Evolutionary conservation across 768 basidiomycete genomes (phyloP), one percentile per base, ranked within the genome.

Genomic region (Boletus fagicola): DNA sequence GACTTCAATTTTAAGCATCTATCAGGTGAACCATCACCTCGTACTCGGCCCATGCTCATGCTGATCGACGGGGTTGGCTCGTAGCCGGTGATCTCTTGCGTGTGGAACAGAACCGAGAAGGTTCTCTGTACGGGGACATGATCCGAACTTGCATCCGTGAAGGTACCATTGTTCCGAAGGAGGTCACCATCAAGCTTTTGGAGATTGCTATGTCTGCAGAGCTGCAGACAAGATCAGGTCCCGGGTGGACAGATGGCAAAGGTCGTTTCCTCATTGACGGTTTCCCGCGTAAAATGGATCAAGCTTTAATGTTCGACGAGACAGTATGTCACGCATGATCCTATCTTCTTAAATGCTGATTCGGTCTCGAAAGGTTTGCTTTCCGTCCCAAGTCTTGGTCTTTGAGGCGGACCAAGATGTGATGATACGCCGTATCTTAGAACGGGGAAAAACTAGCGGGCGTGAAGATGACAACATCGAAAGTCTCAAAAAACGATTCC

Each of bases 271-370:
- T 98, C 65, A 87, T 99, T 60, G 96, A 99, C 61, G 97, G 96
- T 1, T 98, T 98, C 75, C 97, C 96, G 53, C 83, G 96, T 59
- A 94, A 98, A 79, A 94, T 98, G 94, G 97, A 99, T 71, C 97
- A 99, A 75, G 96, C 95, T 0, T 58, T 87, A 66, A 86, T 86
- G 70, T 99, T 98, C 68, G 96, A 98, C 66, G 78, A 90, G 63
- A 80, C 85, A 47, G 96, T 94, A 62, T 53, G 82, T 73, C 4
- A 10, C 1, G 22, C n/a, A 22, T 51, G n/a, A 26, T 6, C 26
- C 9, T 24, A 18, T 30, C 18, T 12, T 33, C 43, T 48, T 49
- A 49, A 30, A 15, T 52, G 20, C 36, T 59, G 26, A 56, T 46
- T 54, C 15, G 26, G 31, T 18, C 16, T 31, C 48, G 1, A 49